Conservation (phyloP, 2,329 filamentous ascomycete genomes). For the Mycosphaerella sp. region DNA sequence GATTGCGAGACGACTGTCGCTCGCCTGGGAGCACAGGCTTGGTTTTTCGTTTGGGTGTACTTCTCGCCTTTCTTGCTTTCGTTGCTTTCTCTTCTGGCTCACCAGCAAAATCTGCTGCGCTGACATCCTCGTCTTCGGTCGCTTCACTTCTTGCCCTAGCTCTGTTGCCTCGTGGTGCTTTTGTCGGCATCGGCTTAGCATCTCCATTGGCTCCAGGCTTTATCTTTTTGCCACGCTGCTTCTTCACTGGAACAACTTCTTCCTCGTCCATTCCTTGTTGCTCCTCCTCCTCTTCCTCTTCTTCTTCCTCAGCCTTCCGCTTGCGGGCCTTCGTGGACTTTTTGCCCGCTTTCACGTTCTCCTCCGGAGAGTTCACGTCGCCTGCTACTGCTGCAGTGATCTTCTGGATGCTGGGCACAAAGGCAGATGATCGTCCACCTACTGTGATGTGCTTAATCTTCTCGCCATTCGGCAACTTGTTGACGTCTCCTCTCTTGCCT, state of each 20-base stretch:
- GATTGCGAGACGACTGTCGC: conserved; percentile 5
- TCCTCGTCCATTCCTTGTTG: conserved; percentile 24
- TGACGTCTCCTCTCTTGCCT: conserved; percentile 65
- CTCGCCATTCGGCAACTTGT: conserved; percentile 71
- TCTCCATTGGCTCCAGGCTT: conserved; percentile 6
- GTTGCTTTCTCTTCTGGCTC: conserved; percentile 10
- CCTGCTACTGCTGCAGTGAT: conserved; percentile 60
- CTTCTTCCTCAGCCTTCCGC: conserved; percentile 31
- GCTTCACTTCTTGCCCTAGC: not conserved
- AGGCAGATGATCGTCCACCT: conserved; percentile 83
- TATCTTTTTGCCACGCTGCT: conserved; percentile 16
- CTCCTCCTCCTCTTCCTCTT: conserved; percentile 20
- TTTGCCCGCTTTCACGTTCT: conserved; percentile 16
- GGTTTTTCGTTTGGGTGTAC: conserved; percentile 15
- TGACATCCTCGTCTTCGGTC: conserved; percentile 9
- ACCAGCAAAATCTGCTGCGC: conserved; percentile 13
- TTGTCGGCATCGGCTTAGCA: conserved; percentile 3
- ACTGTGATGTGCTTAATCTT: conserved; percentile 83
- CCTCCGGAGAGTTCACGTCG: conserved; percentile 34
- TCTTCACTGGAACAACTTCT: conserved; percentile 24
- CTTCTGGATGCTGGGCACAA: conserved; percentile 79
- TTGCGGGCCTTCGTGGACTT: conserved; percentile 32
- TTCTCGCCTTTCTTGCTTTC: conserved; percentile 13
- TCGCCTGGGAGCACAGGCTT: conserved; percentile 7
- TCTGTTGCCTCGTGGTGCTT: not conserved